Evolutionary conservation across 495 filamentous ascomycete species (phyloP), one percentile per base, ranked within the genome.

Genomic region (Neurospora sp.): DNA sequence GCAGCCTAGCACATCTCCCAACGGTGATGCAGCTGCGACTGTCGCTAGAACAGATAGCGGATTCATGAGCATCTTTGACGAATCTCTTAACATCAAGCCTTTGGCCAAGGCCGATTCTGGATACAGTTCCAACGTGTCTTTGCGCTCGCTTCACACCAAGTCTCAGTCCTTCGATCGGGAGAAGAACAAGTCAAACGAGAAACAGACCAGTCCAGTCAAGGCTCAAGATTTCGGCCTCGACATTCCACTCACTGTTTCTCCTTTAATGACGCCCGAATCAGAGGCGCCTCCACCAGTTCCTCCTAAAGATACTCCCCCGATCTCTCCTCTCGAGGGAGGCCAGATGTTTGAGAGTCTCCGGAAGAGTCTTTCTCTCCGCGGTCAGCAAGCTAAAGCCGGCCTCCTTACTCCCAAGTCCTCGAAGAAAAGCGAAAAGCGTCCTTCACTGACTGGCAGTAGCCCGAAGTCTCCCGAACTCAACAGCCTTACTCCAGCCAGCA

Each of bases 51-150:
- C 82, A 4, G 84, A 87, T 71, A 87, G 84, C 46, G 85, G 83
- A 9, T 82, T 86, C 60, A 76, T 78, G n/a, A 84, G 82, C 72
- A 80, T 83, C 0, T 74, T 74, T 5, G 79, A 83, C 3, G 82
- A 84, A 27, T 72, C 38, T 27, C 76, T 79, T 3, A 79, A 80
- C 40, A 66, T 16, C 54, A 85, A 84, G 44, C 77, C 82, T 12
- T 74, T 87, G 20, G 82, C 85, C 9, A 88, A 88, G 66, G 85
- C 86, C 39, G 86, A 89, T 72, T 87, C 85, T n/a, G 87, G 87
- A 23, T 89, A 89, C 70, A 86, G 86, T 76, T 88, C 86, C 7
- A 87, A 84, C 71, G 80, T 85, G 5, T 88, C 86, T 16, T 75
- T 86, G 27, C 82, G 83, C 23, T 87, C 86, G 0, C 83, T 87